These are phyloP conservation scores for Trypanosoma brucei DNA, from an alignment of 208 protist species.

Conservation along the genomic window DNA sequence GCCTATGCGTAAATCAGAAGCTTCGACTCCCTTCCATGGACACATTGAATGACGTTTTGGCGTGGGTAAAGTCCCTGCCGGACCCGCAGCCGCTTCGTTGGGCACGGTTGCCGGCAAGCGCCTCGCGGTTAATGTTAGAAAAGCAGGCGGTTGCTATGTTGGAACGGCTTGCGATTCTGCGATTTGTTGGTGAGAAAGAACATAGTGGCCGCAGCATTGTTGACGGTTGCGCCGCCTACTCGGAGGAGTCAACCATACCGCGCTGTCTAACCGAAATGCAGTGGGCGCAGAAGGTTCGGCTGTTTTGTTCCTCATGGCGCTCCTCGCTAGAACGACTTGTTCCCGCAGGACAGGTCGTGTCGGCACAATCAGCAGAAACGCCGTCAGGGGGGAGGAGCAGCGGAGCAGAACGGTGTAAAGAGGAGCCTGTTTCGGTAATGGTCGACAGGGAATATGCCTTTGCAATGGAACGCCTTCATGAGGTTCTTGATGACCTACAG, in stretches of 20 bases:
- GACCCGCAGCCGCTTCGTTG: constrained; percentile 77
- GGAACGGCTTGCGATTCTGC: constrained; percentile 63
- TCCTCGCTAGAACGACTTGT: neutral
- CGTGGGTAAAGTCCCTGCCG: constrained; percentile 87
- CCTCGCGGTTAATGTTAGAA: constrained; percentile 73
- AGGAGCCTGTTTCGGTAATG: constrained; percentile 13
- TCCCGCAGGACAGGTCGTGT: neutral
- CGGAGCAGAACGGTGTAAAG: neutral
- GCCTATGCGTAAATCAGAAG: constrained; percentile 7
- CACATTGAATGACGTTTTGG: constrained; percentile 61
- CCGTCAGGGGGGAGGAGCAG: neutral
- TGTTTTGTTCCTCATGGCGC: constrained; percentile 35
- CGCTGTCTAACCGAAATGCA: constrained; percentile 25
- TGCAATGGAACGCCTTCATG: constrained; percentile 7
- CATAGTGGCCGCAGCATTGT: neutral
- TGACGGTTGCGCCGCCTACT: neutral
- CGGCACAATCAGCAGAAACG: neutral
- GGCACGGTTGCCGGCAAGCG: constrained; percentile 92
- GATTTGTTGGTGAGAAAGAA: constrained; percentile 47
- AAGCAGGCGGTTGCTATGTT: constrained; percentile 55
- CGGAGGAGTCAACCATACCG: neutral
- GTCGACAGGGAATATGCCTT: constrained; percentile 23
- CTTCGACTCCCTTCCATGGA: constrained; percentile 39
- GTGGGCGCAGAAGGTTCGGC: constrained; percentile 50
- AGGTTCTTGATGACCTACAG: constrained; percentile 11